Evolutionary conservation across 768 basidiomycete species (phyloP).

Genomic region (Clitopilus passeckerianus): DNA sequence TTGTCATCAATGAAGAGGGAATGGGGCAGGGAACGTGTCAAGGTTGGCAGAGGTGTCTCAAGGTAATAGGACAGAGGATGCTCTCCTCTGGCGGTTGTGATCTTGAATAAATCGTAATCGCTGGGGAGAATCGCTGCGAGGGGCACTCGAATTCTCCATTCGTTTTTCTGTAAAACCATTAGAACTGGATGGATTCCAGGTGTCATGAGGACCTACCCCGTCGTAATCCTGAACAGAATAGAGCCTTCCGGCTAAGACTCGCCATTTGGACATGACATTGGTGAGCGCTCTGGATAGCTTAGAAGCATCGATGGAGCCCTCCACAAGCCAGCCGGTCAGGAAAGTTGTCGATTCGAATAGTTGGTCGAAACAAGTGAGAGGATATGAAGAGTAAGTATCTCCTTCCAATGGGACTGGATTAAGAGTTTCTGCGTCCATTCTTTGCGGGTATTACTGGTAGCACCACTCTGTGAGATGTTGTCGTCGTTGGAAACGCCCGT

Average conservation of each 20-base stretch:
- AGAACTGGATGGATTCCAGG: neutral
- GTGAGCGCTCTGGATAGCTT: conserved; percentile 23
- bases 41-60: conserved; percentile 22
- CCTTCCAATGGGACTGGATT: neutral
- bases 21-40: conserved; percentile 29
- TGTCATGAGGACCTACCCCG: conserved; percentile 7
- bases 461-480: neutral
- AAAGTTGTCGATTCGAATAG: conserved; percentile 32
- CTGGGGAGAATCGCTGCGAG: conserved; percentile 22
- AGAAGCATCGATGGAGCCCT: conserved; percentile 30
- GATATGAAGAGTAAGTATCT: conserved; percentile 7
- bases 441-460: neutral
- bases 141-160: conserved; percentile 33
- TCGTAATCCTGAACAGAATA: conserved; percentile 15
- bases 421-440: neutral
- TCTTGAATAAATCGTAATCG: conserved; percentile 27
- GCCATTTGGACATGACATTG: conserved; percentile 27
- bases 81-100: conserved; percentile 28
- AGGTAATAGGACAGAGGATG: conserved; percentile 31
- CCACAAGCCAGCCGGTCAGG: conserved; percentile 37
- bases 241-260: conserved; percentile 24
- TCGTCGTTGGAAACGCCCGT: neutral
- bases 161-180: conserved; percentile 14
- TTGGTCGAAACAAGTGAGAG: conserved; percentile 32
- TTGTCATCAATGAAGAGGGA: conserved; percentile 31